A percentile compares a stretch with the other conserved stretches of the same genome.
Conservation (phyloP, 1,284 basidiomycete species). For the Malassezia yamatoensis region DNA sequence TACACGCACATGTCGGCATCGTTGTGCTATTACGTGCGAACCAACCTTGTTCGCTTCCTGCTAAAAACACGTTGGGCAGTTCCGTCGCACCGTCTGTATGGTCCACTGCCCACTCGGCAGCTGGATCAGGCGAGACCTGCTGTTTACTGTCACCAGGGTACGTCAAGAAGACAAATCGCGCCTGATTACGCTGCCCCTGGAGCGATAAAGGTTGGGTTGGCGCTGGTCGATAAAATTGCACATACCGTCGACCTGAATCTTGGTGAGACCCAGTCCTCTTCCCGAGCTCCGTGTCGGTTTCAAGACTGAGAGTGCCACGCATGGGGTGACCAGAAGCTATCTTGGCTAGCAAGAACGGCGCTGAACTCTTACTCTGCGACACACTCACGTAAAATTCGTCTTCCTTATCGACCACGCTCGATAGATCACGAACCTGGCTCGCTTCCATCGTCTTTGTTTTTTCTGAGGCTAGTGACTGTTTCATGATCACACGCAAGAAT, state of each 20-base stretch:
- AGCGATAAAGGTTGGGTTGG: not conserved
- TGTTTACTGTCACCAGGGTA: not conserved
- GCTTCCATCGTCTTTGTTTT: not conserved
- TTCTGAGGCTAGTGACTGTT: not conserved
- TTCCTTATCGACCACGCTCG: conserved; percentile 12
- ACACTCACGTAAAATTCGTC: conserved; percentile 12
- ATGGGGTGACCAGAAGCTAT: conserved; percentile 14
- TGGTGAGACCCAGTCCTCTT: not conserved
- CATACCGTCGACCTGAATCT: not conserved
- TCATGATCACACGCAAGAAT: conserved; percentile 51
- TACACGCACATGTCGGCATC: not conserved
- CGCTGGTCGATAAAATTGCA: not conserved
- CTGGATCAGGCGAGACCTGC: not conserved
- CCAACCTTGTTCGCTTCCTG: conserved; percentile 8
- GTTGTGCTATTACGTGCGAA: not conserved
- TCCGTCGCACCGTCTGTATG: not conserved
- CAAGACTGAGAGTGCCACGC: conserved; percentile 16
- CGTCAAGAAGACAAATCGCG: not conserved
- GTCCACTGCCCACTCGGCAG: not conserved
- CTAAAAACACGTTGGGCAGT: not conserved
- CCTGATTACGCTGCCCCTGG: not conserved
- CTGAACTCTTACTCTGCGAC: not conserved
- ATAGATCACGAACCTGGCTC: conserved; percentile 9
- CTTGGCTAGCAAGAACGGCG: conserved; percentile 1
- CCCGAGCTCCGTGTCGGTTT: conserved; percentile 9